phyloP scores from a whole-genome alignment of 2,329 filamentous ascomycete genomes.

The Graphilbum ipis-grandicollis region DNA sequence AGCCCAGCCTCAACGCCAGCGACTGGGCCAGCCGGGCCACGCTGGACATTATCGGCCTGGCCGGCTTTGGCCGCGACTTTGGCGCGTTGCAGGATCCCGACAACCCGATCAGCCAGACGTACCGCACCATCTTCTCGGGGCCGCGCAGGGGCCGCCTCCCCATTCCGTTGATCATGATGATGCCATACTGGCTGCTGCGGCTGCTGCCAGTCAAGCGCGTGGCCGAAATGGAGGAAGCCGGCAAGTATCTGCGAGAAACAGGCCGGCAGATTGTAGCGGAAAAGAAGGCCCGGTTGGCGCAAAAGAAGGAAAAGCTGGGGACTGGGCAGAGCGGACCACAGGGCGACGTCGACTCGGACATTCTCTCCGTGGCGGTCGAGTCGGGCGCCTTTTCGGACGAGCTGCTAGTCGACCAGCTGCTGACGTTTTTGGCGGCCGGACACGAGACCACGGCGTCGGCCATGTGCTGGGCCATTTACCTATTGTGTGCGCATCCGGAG shows the following conservation, averaged over 20 bases:
- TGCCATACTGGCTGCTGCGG: slow-evolving; percentile 44
- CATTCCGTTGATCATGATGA: slow-evolving; percentile 38
- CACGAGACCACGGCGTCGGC: slow-evolving; percentile 66
- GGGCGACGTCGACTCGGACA: slow-evolving; percentile 44
- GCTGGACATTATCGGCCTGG: slow-evolving; percentile 58
- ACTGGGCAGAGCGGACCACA: too few relatives aligned
- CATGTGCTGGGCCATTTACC: slow-evolving; percentile 59
- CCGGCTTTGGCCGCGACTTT: slow-evolving; percentile 57
- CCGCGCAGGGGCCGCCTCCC: slow-evolving; percentile 34
- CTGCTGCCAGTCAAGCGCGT: slow-evolving; percentile 56
- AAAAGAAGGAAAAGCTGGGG: too few relatives aligned
- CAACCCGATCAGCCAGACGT: slow-evolving; percentile 40
- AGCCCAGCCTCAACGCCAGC: slow-evolving; percentile 34
- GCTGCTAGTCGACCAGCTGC: slow-evolving; percentile 71
- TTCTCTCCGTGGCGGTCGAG: slow-evolving; percentile 63
- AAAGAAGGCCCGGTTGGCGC: too few relatives aligned
- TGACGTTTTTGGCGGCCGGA: slow-evolving; percentile 74
- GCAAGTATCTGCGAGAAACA: slow-evolving; percentile 41
- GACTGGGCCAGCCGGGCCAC: slow-evolving; percentile 51
- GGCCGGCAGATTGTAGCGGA: slow-evolving; percentile 52
- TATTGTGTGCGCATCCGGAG: slow-evolving; percentile 47
- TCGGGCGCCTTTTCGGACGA: slow-evolving; percentile 63
- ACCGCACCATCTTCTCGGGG: slow-evolving; percentile 36
- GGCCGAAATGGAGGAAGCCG: slow-evolving; percentile 38
- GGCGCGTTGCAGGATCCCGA: slow-evolving; percentile 42